Percentiles rank a stretch among this genome's conserved stretches.
phyloP scores from a whole-genome alignment of 192 early-diverging fungal genomes.

The Linnemannia zychae region DNA sequence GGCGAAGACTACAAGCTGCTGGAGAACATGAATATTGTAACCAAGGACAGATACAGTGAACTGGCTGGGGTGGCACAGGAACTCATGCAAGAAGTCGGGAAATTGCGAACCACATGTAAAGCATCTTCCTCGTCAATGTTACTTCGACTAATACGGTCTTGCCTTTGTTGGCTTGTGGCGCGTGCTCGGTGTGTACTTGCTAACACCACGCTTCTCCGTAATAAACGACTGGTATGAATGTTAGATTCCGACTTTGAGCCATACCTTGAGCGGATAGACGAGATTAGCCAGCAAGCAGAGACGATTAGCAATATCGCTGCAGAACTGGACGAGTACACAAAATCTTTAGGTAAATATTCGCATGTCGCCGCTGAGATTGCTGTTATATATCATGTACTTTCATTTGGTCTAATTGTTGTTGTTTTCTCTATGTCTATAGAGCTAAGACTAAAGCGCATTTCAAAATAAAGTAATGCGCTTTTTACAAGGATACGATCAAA shows the following conservation, averaged over 20 bases:
- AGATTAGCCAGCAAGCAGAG: constrained; percentile 59
- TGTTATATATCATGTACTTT: neutral
- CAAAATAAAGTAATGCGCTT: constrained; percentile 12
- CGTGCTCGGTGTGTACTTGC: no score
- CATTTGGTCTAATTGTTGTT: neutral
- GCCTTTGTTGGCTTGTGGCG: no score
- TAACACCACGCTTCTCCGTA: no score
- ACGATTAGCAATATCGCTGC: constrained; percentile 54
- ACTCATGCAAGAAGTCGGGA: constrained; percentile 58
- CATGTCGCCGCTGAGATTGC: neutral
- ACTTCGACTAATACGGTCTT: neutral
- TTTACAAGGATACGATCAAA: no score
- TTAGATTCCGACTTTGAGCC: constrained; percentile 62
- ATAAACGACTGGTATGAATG: no score
- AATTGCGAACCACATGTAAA: constrained; percentile 57
- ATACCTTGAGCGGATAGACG: constrained; percentile 58
- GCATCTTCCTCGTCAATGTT: neutral
- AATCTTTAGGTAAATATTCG: constrained; percentile 50
- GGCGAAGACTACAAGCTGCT: constrained; percentile 59
- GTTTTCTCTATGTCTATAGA: neutral
- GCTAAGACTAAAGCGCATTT: constrained; percentile 23
- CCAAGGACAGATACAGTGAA: constrained; percentile 57
- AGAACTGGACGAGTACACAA: constrained; percentile 62
- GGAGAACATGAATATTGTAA: constrained; percentile 59
- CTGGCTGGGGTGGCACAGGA: constrained; percentile 58